Evolutionary conservation across 164 flowering plant species (phyloP), one percentile per base, ranked within the genome.

Genomic region (Vitis rupestris): DNA sequence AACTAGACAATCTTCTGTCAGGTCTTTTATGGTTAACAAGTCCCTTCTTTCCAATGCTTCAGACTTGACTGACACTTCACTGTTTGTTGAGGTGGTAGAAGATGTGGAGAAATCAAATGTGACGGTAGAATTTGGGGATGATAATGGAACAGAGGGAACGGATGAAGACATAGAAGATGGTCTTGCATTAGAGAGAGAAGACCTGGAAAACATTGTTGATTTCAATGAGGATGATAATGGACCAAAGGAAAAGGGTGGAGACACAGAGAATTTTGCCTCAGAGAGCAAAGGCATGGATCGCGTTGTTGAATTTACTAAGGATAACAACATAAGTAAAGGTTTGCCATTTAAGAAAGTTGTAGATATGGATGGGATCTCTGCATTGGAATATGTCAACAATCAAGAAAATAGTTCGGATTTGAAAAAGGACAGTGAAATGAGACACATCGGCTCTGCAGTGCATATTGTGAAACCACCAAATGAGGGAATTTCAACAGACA

Each of bases 391-490:
- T 58, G 68, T 44, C 44, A 60, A 64, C 44, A 61, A 55, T 54
- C 57, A 59, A 68, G 74, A 73, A 44, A 74, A 67, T 73, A 75
- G 27, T 70, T 66, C 70, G 27, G 15, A 8, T 23, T 5, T 59
- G 47, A 80, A 74, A 62, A 54, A 63, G 53, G 68, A 60, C 47
- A 51, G 63, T 15, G 75, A 67, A 67, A 58, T 62, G 12, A 64
- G 70, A 54, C 55, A 37, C 6, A 72, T 14, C 30, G 17, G 69
- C 56, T 52, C 74, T 15, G 10, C 65, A 10, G 83, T 78, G 72
- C 80, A 82, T 67, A 66, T 72, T 64, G 72, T 52, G 29, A 59
- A 70, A 63, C 65, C 76, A 62, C 65, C 76, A 62, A 73, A 70
- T 59, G 23, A 58, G 68, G 67, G 54, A 47, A 50, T 72, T 61